phyloP scores from a whole-genome alignment of 495 filamentous ascomycete species.

The Aspergillus nanangensis region DNA sequence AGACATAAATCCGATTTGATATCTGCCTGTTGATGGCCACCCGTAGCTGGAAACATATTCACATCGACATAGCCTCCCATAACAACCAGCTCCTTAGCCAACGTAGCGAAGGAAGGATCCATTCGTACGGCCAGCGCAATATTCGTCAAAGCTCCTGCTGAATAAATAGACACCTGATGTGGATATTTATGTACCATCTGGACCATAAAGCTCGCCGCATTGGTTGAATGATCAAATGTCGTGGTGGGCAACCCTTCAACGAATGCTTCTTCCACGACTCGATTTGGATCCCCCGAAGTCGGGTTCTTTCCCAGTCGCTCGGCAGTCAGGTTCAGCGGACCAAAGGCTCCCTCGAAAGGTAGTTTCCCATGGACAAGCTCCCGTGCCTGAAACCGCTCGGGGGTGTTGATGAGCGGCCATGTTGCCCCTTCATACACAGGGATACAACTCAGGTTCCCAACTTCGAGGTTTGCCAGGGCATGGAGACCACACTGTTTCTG shows the following conservation, averaged over 20 bases:
- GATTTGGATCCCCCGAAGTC: constrained; percentile 26
- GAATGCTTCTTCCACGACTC: constrained; percentile 28
- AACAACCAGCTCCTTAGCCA: constrained; percentile 25
- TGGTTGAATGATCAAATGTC: constrained; percentile 22
- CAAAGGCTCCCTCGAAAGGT: constrained; percentile 31
- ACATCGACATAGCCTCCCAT: constrained; percentile 32
- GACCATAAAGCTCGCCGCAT: constrained; percentile 33
- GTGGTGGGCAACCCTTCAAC: constrained; percentile 30
- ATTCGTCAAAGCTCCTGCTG: constrained; percentile 37
- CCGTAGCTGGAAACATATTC: constrained; percentile 30
- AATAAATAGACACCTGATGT: constrained; percentile 28
- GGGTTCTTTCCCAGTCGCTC: constrained; percentile 27
- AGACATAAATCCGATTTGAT: constrained; percentile 27
- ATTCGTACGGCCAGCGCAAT: constrained; percentile 35
- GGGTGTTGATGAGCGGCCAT: constrained; percentile 30
- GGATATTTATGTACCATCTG: constrained; percentile 36
- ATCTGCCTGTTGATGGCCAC: constrained; percentile 22
- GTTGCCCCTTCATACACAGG: constrained; percentile 29
- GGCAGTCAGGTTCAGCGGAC: constrained; percentile 22
- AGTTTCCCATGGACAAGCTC: constrained; percentile 29
- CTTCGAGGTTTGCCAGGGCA: constrained; percentile 26
- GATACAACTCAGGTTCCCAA: constrained; percentile 28
- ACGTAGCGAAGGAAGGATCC: constrained; percentile 31
- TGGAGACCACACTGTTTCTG: constrained; percentile 26
- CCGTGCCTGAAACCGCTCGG: constrained; percentile 26